phyloP scores from a whole-genome alignment of 1,284 basidiomycete genomes.

The Takashimella koratensis region DNA sequence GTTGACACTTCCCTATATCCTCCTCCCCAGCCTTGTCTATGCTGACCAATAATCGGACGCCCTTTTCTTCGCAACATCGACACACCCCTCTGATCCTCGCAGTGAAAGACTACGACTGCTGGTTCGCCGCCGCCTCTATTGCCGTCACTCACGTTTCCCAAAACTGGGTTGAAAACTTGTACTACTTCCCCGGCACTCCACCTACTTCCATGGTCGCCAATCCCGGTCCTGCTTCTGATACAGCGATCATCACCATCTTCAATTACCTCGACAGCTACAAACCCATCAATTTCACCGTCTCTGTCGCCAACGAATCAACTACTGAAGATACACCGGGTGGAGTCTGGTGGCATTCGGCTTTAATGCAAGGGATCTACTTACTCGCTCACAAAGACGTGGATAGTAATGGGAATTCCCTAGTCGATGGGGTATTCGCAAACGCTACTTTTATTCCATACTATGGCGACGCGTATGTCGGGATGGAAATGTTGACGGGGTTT shows the following conservation, averaged over 20 bases:
- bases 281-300: background rate
- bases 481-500: background rate
- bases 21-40: too few relatives aligned
- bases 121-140: background rate
- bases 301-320: background rate
- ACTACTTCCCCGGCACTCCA: background rate
- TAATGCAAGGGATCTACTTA: background rate
- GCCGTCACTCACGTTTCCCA: background rate
- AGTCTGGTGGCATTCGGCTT: background rate
- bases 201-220: background rate
- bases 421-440: background rate
- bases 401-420: background rate
- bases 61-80: too few relatives aligned
- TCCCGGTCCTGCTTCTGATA: background rate
- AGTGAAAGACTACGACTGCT: background rate
- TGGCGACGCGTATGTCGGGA: background rate
- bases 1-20: background rate
- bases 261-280: background rate
- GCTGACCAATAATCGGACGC: too few relatives aligned
- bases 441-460: background rate
- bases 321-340: background rate
- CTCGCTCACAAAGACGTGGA: background rate
- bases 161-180: background rate
- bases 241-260: background rate
- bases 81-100: too few relatives aligned